Conservation (phyloP, 148 eudicot genomes). For the Diospyros lotus region DNA sequence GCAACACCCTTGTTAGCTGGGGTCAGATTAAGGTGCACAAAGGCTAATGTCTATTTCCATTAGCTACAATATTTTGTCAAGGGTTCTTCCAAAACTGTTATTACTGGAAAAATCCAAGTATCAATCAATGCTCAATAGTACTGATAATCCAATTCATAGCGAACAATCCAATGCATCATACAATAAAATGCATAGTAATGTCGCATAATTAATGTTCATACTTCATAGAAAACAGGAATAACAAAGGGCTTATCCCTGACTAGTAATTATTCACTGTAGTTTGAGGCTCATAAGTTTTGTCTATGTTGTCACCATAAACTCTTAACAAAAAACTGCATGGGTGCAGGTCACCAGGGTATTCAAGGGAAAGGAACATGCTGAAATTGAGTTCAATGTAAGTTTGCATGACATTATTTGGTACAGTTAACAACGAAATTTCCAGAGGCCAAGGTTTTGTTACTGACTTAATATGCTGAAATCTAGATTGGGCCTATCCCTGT, state of each 20-base stretch:
- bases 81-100: no score
- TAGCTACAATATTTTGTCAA: no score
- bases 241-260: no score
- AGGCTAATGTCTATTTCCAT: no score
- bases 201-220: no score
- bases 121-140: no score
- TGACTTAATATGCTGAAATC: conserved; percentile 15
- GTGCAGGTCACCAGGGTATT: conserved; percentile 69
- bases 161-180: not conserved
- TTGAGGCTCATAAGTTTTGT: not conserved
- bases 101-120: no score
- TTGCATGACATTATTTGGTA: conserved; percentile 10
- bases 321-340: conserved; percentile 15
- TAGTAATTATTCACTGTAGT: not conserved
- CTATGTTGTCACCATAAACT: not conserved
- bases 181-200: no score
- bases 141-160: no score
- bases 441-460: conserved; percentile 10
- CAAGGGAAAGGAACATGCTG: conserved; percentile 72
- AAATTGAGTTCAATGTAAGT: conserved; percentile 69
- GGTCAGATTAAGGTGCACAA: no score
- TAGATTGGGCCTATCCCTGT: conserved; percentile 78
- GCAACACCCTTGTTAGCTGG: no score
- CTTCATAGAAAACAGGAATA: no score
- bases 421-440: not conserved